Evolutionary conservation across 164 flowering plant genomes (phyloP).

Genomic region (Taxillus chinensis): DNA sequence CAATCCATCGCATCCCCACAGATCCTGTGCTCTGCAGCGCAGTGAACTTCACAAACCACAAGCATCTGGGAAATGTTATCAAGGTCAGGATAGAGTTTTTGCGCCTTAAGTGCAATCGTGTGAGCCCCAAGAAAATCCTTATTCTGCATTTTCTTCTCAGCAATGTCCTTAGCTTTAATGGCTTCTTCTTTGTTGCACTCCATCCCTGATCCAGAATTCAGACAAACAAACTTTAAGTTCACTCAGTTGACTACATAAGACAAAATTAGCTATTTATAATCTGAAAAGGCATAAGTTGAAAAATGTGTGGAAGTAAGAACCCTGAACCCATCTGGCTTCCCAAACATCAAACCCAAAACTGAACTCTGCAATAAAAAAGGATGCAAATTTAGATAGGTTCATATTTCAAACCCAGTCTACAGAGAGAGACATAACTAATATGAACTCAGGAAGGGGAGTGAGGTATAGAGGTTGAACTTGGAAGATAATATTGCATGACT

Average conservation of each 20-base stretch:
- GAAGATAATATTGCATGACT: no score
- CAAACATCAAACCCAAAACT: neutral
- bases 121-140: conserved; percentile 68
- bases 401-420: no score
- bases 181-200: conserved; percentile 94
- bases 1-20: conserved; percentile 54
- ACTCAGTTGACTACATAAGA: neutral
- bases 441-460: no score
- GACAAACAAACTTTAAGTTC: neutral
- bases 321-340: neutral
- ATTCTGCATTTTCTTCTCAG: conserved; percentile 51
- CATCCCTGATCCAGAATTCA: conserved; percentile 24
- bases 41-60: conserved; percentile 71
- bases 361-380: no score
- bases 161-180: conserved; percentile 54
- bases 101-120: conserved; percentile 49
- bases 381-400: no score
- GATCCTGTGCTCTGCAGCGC: conserved; percentile 43
- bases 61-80: conserved; percentile 61
- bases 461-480: no score
- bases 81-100: conserved; percentile 46
- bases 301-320: neutral
- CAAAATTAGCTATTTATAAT: no score
- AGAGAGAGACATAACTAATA: no score
- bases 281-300: no score